Conservation (phyloP, 2,329 filamentous ascomycete species). For the Penicillium hesseltinei region DNA sequence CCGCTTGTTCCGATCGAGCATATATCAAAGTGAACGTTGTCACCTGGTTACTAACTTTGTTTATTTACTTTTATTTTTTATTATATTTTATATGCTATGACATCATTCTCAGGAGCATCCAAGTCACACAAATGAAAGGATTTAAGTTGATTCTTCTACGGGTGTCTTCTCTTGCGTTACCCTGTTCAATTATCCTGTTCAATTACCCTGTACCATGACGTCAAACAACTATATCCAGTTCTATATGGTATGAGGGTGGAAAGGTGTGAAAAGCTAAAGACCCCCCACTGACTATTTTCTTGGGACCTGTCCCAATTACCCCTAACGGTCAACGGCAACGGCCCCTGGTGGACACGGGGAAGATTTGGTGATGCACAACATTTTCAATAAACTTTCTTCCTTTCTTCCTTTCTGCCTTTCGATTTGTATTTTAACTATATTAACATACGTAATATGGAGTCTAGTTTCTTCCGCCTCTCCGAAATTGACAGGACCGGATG, state of each 20-base stretch:
- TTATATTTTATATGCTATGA: not conserved
- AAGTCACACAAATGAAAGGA: not conserved
- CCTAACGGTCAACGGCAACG: constrained; percentile 23
- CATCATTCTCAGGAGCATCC: not conserved
- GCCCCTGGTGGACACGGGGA: constrained; percentile 16
- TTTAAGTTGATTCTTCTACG: not conserved
- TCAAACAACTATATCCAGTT: not conserved
- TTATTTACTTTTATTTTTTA: not conserved
- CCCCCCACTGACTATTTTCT: too few species aligned
- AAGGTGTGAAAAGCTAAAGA: too few species aligned
- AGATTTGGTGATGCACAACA: constrained; percentile 22
- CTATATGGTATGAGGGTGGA: not conserved
- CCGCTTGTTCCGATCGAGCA: constrained; percentile 6
- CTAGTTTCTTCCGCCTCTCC: constrained; percentile 14
- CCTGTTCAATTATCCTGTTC: not conserved
- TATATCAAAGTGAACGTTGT: not conserved
- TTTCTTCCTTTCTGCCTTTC: constrained; percentile 1
- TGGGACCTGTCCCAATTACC: not conserved
- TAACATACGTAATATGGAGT: not conserved
- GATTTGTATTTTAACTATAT: not conserved
- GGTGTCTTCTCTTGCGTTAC: not conserved
- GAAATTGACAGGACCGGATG: constrained; percentile 23
- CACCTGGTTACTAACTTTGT: not conserved
- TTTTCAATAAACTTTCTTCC: constrained; percentile 3
- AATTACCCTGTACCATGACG: not conserved